Percentiles rank a stretch among this genome's conserved stretches.
Evolutionary conservation across 306 rosid species (phyloP).

Genomic region (Prunus padus): DNA sequence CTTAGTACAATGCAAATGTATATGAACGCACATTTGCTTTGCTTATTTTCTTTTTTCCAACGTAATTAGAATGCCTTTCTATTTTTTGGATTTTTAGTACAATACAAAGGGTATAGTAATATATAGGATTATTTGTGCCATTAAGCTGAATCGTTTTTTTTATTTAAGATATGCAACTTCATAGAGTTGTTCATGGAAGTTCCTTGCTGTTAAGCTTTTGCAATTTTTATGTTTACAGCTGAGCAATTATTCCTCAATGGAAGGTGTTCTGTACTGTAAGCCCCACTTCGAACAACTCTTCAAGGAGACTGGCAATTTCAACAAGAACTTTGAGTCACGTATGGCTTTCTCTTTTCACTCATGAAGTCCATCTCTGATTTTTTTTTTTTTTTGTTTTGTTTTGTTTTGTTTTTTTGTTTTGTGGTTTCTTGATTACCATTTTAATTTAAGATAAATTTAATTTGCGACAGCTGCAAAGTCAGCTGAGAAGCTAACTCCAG

Average conservation of each 20-base stretch:
- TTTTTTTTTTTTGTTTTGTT: too few species aligned
- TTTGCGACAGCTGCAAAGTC: constrained; percentile 80
- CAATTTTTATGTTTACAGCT: constrained; percentile 53
- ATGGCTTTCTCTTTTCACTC: constrained; percentile 31
- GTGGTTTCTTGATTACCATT: constrained; percentile 11
- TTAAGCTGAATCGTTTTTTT: not conserved
- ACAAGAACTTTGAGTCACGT: constrained; percentile 86
- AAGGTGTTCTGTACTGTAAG: constrained; percentile 88
- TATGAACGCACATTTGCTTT: not conserved
- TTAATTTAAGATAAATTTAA: constrained; percentile 38
- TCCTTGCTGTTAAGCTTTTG: constrained; percentile 5
- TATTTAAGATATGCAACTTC: not conserved
- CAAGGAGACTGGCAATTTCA: constrained; percentile 82
- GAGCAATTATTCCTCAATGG: constrained; percentile 95
- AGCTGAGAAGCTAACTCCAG: constrained; percentile 75
- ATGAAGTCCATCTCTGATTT: constrained; percentile 21
- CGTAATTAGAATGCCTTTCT: not conserved
- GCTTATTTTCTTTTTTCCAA: not conserved
- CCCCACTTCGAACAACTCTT: constrained; percentile 97
- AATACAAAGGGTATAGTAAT: not conserved
- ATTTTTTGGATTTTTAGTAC: not conserved
- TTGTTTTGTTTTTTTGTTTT: too few species aligned
- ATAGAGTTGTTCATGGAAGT: constrained; percentile 21
- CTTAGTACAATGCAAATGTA: constrained; percentile 8
- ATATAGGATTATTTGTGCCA: not conserved